These are phyloP conservation scores for Spironucleus salmonicida DNA, from an alignment of 208 protist species.

Conservation along the genomic window DNA sequence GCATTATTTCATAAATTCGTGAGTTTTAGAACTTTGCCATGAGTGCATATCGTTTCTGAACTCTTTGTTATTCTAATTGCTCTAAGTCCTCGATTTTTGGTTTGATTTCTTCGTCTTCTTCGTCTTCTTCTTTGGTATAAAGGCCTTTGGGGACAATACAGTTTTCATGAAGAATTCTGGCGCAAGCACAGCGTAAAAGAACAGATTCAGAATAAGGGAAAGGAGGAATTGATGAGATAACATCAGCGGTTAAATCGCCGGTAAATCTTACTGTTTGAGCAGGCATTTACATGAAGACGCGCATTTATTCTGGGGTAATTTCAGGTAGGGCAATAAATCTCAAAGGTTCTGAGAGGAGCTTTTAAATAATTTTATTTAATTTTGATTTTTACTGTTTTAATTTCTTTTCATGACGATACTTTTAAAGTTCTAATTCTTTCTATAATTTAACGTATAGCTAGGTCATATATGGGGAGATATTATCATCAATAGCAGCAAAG, in stretches of 20 bases:
- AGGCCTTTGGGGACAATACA: conserved; percentile 4
- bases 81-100: background rate
- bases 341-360: background rate
- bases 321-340: conserved; percentile 13
- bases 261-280: background rate
- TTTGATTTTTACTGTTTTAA: background rate
- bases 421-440: background rate
- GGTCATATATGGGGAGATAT: background rate
- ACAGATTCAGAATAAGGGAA: background rate
- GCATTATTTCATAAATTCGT: conserved; percentile 11
- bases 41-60: background rate
- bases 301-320: conserved; percentile 13
- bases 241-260: background rate
- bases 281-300: background rate
- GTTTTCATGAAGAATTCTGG: background rate
- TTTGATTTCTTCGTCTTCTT: background rate
- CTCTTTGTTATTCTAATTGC: background rate
- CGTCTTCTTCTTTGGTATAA: background rate
- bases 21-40: background rate
- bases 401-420: background rate
- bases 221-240: background rate
- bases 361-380: background rate
- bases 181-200: background rate
- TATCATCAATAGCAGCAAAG: conserved; percentile 4
- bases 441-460: background rate